Evolutionary conservation across 2,329 filamentous ascomycete genomes (phyloP).

Genomic region (Colletotrichum tofieldiae): DNA sequence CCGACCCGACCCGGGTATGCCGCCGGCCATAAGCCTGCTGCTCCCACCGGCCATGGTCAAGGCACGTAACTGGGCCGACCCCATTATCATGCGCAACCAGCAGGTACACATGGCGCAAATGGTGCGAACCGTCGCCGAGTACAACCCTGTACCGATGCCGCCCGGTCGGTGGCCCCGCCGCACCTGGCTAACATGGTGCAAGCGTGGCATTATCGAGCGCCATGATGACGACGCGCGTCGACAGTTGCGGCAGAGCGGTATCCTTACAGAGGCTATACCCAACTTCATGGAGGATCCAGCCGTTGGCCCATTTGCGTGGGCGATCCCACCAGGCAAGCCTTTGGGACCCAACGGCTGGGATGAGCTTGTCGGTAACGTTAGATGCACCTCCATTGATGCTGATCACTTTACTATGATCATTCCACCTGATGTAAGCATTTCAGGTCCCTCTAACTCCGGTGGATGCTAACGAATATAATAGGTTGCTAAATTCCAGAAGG

Average conservation of each 20-base stretch:
- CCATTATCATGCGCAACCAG: conserved; percentile 1
- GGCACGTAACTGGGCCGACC: conserved; percentile 2
- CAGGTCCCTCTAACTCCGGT: not conserved
- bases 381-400: conserved; percentile 1
- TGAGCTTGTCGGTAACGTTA: not conserved
- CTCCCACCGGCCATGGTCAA: not conserved
- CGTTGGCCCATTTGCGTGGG: conserved; percentile 3
- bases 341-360: not conserved
- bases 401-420: conserved; percentile 8
- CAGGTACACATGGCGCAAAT: conserved; percentile 1
- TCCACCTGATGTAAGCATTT: conserved; percentile 2
- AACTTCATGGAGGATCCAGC: conserved; percentile 3
- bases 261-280: not conserved
- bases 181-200: conserved; percentile 3
- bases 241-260: not conserved
- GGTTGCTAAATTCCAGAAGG: conserved; percentile 2
- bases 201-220: conserved; percentile 1
- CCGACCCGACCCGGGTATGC: conserved; percentile 3
- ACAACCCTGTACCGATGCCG: not conserved
- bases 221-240: not conserved
- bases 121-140: conserved; percentile 1
- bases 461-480: not conserved
- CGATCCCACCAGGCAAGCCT: not conserved
- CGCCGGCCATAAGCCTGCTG: not conserved
- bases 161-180: not conserved